Evolutionary conservation across 805 yeast species (phyloP), one percentile per base, ranked within the genome.

Genomic region (Starmerella geochares): DNA sequence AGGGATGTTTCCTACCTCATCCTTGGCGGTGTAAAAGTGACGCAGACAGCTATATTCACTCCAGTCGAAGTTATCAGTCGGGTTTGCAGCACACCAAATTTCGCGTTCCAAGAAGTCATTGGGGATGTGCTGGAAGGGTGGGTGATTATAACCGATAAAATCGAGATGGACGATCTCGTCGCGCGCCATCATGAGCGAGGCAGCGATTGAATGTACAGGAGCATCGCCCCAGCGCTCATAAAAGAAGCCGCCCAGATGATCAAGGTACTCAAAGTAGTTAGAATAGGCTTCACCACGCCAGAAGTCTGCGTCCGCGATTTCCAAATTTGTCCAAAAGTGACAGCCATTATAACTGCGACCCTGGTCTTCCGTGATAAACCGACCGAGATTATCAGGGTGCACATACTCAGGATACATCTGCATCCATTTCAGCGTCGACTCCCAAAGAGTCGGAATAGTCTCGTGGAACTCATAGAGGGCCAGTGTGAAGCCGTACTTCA

Each of bases 151-250:
- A 0, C 97, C 97, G 57, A 90, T 82, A 62, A 90, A 96, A 54
- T 96, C 71, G 67, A 90, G 88, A 67, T 90, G 90, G 65, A 88
- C 97, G 11, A 90, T 70, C 52, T 88, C 85, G 3, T 76, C 71
- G 2, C 80, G 64, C 49, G 81, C 72, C 42, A 88, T 67, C 60
- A 83, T 70, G 74, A 92, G 72, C 0, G 86, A 92, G 5, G 84
- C 77, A 0, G 94, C 97, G 23, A 92, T 67, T 0, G 96, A 83
- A 64, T 90, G 97, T 3, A 90, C 80, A 0, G 97, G 96, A 0
- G 97, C 96, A 71, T 92, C 97, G 2, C 97, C 97, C 96, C 96
- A 90, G 60, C 98, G 71, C 65, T 90, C 97, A 50, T 76, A 74
- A 74, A 80, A 87, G 64, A 90, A 90, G 0, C 97, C 97, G 10